Base-by-base conservation (phyloP, 306 rosid genomes). In the Amphicarpaea edgeworthii region DNA sequence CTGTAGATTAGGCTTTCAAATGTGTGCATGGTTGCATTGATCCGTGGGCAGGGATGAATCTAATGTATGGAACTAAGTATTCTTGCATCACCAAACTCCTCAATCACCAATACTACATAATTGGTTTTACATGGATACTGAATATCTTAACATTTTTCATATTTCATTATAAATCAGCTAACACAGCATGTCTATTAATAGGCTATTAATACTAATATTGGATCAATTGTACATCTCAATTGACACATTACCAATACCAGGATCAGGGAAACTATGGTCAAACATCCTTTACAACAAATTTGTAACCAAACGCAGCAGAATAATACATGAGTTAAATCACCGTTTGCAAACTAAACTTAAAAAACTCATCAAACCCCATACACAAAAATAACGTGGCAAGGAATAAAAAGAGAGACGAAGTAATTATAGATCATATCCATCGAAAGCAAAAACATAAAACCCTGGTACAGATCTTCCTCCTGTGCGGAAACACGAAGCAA, bases 281-380 rank as follows among this genome's bases (percentile, higher is more conserved):
- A 70, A 64, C n/a, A n/a, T n/a, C n/a, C n/a, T n/a, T n/a, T n/a
- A n/a, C 41, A n/a, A 21, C 50, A 45, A 76, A 60, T 68, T 64
- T 50, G 60, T 21, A 60, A 73, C 37, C 57, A 60, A 37, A 1
- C 65, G 6, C 61, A 66, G 82, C 11, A 70, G 12, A 46, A 15
- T 19, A 16, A 24, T 54, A 38, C 17, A 23, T 21, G 0, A 12
- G 43, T 24, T 65, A n/a, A 66, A 65, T 11, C 28, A 15, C 42
- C 30, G 19, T 12, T 7, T 6, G 14, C 6, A 40, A 7, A 3
- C 38, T 9, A 63, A 68, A 54, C 26, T 26, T 9, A 7, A 14
- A 16, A 5, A 49, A 15, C 20, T 46, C 28, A 30, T 12, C 5
- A 47, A 72, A 55, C 49, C 77, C 43, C 68, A 58, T 17, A 42